These are phyloP conservation scores for Brassica balearica DNA, from an alignment of 441 rosid species.

Conservation along the genomic window DNA sequence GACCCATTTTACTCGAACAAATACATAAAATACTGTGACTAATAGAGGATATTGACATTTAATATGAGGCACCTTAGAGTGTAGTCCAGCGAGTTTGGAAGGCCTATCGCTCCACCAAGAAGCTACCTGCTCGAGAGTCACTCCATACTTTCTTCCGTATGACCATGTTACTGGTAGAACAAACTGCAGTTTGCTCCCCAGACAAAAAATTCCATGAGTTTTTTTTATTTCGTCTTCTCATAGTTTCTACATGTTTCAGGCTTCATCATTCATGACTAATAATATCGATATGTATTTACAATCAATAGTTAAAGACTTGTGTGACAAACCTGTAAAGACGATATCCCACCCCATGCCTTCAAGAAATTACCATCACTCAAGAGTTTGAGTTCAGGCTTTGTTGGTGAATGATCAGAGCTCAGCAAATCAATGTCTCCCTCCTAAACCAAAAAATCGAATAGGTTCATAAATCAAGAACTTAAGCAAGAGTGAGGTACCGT, in stretches of 20 bases:
- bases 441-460: too few relatives aligned
- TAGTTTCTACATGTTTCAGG: too few relatives aligned
- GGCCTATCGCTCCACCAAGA: slow-evolving; percentile 94
- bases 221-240: too few relatives aligned
- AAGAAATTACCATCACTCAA: slow-evolving; percentile 79
- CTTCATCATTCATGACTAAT: too few relatives aligned
- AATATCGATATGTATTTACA: too few relatives aligned
- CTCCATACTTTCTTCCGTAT: slow-evolving; percentile 73
- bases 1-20: neutral
- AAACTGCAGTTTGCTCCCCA: slow-evolving; percentile 66
- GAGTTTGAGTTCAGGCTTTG: slow-evolving; percentile 84
- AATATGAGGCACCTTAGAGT: slow-evolving; percentile 78
- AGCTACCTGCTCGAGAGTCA: slow-evolving; percentile 72
- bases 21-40: neutral
- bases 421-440: slow-evolving; percentile 88
- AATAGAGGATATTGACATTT: neutral
- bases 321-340: slow-evolving; percentile 93
- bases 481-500: too few relatives aligned
- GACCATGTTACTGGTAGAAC: slow-evolving; percentile 99
- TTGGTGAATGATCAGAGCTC: slow-evolving; percentile 97
- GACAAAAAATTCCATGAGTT: slow-evolving; percentile 36
- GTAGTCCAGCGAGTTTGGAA: slow-evolving; percentile 76
- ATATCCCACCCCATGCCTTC: slow-evolving; percentile 98
- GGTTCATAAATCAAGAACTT: too few relatives aligned
- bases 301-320: slow-evolving; percentile 55